phyloP scores from a whole-genome alignment of 2,329 filamentous ascomycete genomes.

The Fusarium protoensiforme region DNA sequence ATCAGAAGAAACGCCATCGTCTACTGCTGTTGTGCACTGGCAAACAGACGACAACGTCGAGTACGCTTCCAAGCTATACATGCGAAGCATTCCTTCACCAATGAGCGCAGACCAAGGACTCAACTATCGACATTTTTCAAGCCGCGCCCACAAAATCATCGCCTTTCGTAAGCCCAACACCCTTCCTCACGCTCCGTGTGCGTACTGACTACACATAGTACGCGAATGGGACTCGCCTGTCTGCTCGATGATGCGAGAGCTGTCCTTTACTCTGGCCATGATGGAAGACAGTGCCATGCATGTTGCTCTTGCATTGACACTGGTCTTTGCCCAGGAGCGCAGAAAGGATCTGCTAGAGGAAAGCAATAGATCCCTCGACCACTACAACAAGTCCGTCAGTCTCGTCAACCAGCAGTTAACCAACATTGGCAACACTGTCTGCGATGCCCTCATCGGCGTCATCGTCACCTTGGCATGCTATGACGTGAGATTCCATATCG shows the following conservation, averaged over 20 bases:
- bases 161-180: neutral
- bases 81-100: neutral
- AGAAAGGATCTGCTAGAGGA: neutral
- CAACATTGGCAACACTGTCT: neutral
- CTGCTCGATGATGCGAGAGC: slow-evolving; percentile 5
- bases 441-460: neutral
- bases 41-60: neutral
- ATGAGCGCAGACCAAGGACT: neutral
- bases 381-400: neutral
- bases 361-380: neutral
- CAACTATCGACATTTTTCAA: neutral
- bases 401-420: neutral
- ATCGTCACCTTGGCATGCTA: neutral
- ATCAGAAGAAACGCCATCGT: too few relatives aligned
- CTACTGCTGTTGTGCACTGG: neutral
- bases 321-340: neutral
- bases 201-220: neutral
- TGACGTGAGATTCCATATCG: neutral
- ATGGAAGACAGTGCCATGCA: slow-evolving; percentile 21
- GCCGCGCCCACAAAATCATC: neutral
- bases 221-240: neutral
- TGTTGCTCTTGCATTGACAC: neutral
- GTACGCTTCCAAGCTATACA: neutral
- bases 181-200: neutral
- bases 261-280: slow-evolving; percentile 12